Base-by-base conservation (phyloP, 768 basidiomycete species). In the Boletus sensibilis region DNA sequence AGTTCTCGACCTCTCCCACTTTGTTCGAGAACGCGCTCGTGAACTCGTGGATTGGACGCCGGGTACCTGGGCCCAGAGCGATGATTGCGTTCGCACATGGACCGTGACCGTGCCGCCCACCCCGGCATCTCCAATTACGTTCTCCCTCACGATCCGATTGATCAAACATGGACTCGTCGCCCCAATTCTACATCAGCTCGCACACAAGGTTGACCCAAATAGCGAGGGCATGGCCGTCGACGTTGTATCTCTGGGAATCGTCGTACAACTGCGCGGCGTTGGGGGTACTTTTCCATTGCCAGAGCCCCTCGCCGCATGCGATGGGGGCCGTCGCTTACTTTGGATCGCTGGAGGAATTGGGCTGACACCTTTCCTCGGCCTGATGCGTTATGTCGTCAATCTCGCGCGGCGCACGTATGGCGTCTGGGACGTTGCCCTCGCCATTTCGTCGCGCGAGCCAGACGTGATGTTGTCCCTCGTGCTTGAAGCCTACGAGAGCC, bases 331-430 rank as follows among this genome's bases (percentile, higher is more conserved):
- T 41, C 72, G 72, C 33, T 62, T 83, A 29, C 66, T 85, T 27
- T 86, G 82, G 83, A 68, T 83, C n/a, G 84, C 83, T 1, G 85
- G 83, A 23, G 85, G 85, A 1, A 86, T 87, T 39, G 85, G 86
- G 4, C 45, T 87, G 20, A 87, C 86, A 18, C 85, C 84, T 0
- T 87, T 83, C 67, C 63, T 87, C n/a, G 77, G 78, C 27, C 78
- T 86, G 79, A 72, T 84, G 1, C 52, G 54, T 18, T 39, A 67
- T 10, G 58, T 66, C 14, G 52, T 60, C 18, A 47, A 54, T 13
- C 60, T 67, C 18, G 51, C 58, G 25, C 52, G 55, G 41, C 38
- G 46, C 27, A 55, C 48, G 57, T 56, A 58, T 10, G 68, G 66
- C 3, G 27, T 58, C n/a, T 70, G 71, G 69, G 76, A 82, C 57